Percentiles rank a stretch among this genome's conserved stretches.
phyloP scores from a whole-genome alignment of 768 basidiomycete species.

The Fibroporia radiculosa region DNA sequence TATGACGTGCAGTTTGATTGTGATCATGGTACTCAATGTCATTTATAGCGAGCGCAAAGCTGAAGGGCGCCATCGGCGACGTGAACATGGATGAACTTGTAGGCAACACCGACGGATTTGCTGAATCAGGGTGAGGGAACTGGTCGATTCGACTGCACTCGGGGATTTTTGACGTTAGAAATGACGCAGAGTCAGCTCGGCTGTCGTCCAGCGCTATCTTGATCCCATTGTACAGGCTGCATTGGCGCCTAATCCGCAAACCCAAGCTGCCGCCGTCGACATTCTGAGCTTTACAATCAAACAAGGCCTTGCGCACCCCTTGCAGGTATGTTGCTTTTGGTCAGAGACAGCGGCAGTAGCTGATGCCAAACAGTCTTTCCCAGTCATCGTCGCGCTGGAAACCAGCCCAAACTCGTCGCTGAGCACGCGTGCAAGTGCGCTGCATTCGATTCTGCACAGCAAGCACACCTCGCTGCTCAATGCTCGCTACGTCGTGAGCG shows the following conservation, averaged over 20 bases:
- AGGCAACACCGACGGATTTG: conserved; percentile 91
- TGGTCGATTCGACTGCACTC: background rate
- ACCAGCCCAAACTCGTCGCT: conserved; percentile 59
- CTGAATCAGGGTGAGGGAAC: conserved; percentile 82
- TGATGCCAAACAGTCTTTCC: conserved; percentile 58
- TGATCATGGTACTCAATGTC: background rate
- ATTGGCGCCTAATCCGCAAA: conserved; percentile 57
- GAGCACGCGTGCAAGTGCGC: conserved; percentile 66
- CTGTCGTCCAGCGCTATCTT: conserved; percentile 90
- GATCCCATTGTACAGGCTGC: conserved; percentile 75
- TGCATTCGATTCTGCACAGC: conserved; percentile 76
- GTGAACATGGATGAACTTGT: conserved; percentile 92
- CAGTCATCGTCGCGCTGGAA: conserved; percentile 89
- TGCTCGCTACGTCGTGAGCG: conserved; percentile 75
- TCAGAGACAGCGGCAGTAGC: background rate
- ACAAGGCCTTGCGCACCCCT: conserved; percentile 91
- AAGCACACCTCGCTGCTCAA: conserved; percentile 91
- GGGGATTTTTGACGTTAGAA: background rate
- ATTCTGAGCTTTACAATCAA: conserved; percentile 89
- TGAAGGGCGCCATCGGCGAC: conserved; percentile 35
- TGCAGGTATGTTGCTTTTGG: conserved; percentile 49
- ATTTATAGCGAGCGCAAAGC: conserved; percentile 24
- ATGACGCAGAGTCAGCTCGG: conserved; percentile 74
- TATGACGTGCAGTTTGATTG: conserved; percentile 12
- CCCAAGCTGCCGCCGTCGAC: conserved; percentile 81